Evolutionary conservation across 345 rosid species (phyloP), one percentile per base, ranked within the genome.

Genomic region (Sisymbrium irio): DNA sequence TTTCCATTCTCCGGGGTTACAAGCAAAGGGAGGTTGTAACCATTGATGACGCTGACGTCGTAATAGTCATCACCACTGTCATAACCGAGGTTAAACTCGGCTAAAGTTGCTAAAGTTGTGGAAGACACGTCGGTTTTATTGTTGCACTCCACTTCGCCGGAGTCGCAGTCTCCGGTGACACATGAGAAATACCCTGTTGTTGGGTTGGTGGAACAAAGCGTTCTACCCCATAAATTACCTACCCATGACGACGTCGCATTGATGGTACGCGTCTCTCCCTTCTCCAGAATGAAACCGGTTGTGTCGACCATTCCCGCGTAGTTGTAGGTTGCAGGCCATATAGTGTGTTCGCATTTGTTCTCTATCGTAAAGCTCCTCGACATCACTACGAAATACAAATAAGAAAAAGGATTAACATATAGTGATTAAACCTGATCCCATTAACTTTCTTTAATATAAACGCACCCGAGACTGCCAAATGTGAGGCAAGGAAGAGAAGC

Each of bases 211-310:
- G 67, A 0, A 69, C 92, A 87, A 1, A 33, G 55, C 4, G 92
- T 78, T 30, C 90, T 68, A 12, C 74, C 96, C 96, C 96, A 85
- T 3, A 87, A 0, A 3, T 85, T 79, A 53, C 90, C 92, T 1
- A 79, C 63, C 90, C 87, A 86, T 6, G 82, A 77, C 4, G 82
- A 70, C 3, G 77, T 46, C 10, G 80, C 75, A 0, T 32, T 20
- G 1, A 85, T 20, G 46, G 73, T 17, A n/a, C 22, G 68, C 1
- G 77, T 14, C 9, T 72, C 71, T 19, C 75, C 72, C 20, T 81
- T 47, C 15, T 68, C 59, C 6, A 89, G 69, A 55, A 66, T 78
- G n/a, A 87, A 86, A 5, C 89, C 89, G 10, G 89, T 86, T 22
- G 82, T 55, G 11, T 85, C 68, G 3, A 83, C 61, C 11, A 70